Base-by-base conservation (phyloP, 106 monocot genomes). In the Dendrobium catenatum region DNA sequence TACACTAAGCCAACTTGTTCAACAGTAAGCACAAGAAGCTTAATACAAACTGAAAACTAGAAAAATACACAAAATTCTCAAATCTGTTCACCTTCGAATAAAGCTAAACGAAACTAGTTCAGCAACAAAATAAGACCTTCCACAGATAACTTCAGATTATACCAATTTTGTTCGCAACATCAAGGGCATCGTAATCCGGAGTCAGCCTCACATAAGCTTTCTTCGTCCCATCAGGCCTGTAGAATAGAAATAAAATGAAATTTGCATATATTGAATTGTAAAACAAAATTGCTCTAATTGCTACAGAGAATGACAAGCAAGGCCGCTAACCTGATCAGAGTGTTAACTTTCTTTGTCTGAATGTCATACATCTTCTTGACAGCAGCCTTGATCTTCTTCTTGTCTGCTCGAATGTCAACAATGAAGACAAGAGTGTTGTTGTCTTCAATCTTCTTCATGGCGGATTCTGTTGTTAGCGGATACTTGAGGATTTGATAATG, bases 381-480 rank as follows among this genome's bases (percentile, higher is more conserved):
- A 4, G 88, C 88, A 1, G 84, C 85, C 68, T 88, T 88, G 49
- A 88, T 88, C 79, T 88, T 88, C 85, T 88, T 88, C 85, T 88
- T 88, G 79, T 88, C 88, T 0, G 88, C 88, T 68, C 88, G 85
- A 70, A 88, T 76, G 68, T 88, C 88, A 27, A 88, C 88, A 48
- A 88, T 88, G 85, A 88, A 88, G 44, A 88, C 88, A 58, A 88
- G 88, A 9, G 88, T 88, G 77, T 88, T 88, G 88, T 88, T 88
- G 48, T 88, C 88, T 42, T 88, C 88, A 4, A 88, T 88, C 82
- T 88, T 88, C 77, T 88, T 88, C 88, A 88, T 88, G 16, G 88
- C 88, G 42, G 85, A 85, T 37, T 88, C 88, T 0, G 88, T 88
- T 5, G 88, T 85, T 16, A 88, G 47, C 9, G 88, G 88, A 55